Evolutionary conservation across 2,329 filamentous ascomycete species (phyloP).

Genomic region (Diplodia seriata): DNA sequence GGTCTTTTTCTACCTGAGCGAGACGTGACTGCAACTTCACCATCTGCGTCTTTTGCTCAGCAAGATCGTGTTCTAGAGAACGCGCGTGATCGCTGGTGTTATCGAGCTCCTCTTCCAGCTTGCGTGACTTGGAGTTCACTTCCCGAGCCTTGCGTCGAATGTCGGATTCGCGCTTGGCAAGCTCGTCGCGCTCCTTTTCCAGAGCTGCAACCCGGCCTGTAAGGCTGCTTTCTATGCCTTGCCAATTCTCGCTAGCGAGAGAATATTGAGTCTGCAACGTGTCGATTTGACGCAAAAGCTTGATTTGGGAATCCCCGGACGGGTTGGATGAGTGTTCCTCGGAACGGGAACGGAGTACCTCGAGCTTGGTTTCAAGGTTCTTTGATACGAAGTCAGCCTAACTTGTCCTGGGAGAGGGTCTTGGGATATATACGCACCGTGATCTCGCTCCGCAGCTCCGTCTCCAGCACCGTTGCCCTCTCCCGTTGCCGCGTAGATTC

Average conservation of each 20-base stretch:
- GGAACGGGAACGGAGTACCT: conserved; percentile 81
- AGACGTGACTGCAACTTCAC: conserved; percentile 69
- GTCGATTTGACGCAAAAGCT: conserved; percentile 91
- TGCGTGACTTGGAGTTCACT: conserved; percentile 71
- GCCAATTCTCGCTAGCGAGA: conserved; percentile 95
- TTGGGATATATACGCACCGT: conserved; percentile 48
- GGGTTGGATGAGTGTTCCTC: conserved; percentile 89
- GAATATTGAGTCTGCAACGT: conserved; percentile 95
- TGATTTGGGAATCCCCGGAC: conserved; percentile 83
- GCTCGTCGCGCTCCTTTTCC: conserved; percentile 91
- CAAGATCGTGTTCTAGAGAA: conserved; percentile 69
- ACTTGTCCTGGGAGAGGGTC: neutral
- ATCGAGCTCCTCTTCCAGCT: conserved; percentile 84
- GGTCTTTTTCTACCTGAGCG: conserved; percentile 67
- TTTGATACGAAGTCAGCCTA: conserved; percentile 48
- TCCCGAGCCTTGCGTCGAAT: conserved; percentile 90
- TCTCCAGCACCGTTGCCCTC: conserved; percentile 69
- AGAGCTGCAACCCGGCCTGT: conserved; percentile 76
- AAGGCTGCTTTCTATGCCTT: conserved; percentile 88
- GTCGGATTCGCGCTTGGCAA: conserved; percentile 81
- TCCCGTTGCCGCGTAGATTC: conserved; percentile 76
- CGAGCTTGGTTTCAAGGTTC: conserved; percentile 85
- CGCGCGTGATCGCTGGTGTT: conserved; percentile 68
- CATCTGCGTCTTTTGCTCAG: conserved; percentile 64
- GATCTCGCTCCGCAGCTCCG: conserved; percentile 82